Base-by-base conservation (phyloP, 768 basidiomycete species). In the Obba rivulosa region DNA sequence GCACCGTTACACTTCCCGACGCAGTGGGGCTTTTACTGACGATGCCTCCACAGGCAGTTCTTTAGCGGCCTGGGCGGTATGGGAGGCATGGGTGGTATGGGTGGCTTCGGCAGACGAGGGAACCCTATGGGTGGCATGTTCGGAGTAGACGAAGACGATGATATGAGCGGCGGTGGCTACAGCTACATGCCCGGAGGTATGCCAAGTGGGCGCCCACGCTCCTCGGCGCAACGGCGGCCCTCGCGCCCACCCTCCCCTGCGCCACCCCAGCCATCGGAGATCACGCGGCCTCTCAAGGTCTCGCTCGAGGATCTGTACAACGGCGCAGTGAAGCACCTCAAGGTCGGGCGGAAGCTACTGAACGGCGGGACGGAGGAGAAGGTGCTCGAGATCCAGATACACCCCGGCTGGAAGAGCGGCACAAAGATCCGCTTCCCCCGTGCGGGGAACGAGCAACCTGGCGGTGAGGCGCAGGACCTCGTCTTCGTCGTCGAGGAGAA, bases 401-500 rank as follows among this genome's bases (percentile, higher is more conserved):
- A 78, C 54, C 91, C 94, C 0, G 95, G 95, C 1, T 98, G 93
- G 93, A 97, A 97, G 76, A 80, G 81, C 52, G 95, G 95, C 0
- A 97, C 95, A 16, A 96, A 95, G 69, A 78, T 98, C 50, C 83
- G 90, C 36, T 97, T 94, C 67, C 80, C 88, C 0, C 79, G 80
- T 18, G 85, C 90, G 9, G 92, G 92, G 2, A 93, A 97, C 65
- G 92, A 93, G 58, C 74, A 76, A 44, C 62, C 70, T 11, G 64
- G 52, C 28, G 85, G 86, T 10, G 85, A 85, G 40, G 64, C 86
- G 13, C 92, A 93, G 60, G 91, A 94, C 63, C 76, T 99, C n/a
- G 93, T 93, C 25, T 97, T 99, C 62, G 81, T 95, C 41, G 81
- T 96, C n/a, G 94, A 96, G 66, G 92, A 97, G 69, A 97, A 95